These are phyloP conservation scores for Xerocomus potaroensis DNA, from an alignment of 768 basidiomycete species.

Conservation along the genomic window DNA sequence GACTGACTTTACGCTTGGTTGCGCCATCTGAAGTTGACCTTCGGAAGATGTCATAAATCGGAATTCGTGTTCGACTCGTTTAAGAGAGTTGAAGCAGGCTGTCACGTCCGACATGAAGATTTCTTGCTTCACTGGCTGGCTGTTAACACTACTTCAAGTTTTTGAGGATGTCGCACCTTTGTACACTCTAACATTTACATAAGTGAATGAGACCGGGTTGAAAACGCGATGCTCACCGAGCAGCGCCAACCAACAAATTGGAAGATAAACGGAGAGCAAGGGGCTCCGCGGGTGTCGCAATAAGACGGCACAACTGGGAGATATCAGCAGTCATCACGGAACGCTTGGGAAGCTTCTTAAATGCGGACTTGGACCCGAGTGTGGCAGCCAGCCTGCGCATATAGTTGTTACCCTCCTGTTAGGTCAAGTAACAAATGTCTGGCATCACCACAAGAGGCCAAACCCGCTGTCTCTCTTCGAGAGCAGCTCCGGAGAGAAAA, in stretches of 20 bases:
- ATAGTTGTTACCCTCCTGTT: conserved; percentile 6
- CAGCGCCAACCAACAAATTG: conserved; percentile 86
- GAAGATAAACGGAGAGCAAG: conserved; percentile 83
- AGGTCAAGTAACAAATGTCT: background rate
- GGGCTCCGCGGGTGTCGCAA: conserved; percentile 80
- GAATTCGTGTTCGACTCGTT: conserved; percentile 71
- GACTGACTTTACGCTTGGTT: conserved; percentile 58
- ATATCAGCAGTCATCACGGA: conserved; percentile 87
- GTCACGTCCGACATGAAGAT: conserved; percentile 79
- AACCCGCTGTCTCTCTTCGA: conserved; percentile 82
- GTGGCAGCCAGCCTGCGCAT: conserved; percentile 81
- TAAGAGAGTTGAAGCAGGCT: conserved; percentile 69
- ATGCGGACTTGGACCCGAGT: conserved; percentile 80
- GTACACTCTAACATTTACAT: conserved; percentile 41
- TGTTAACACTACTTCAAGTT: background rate
- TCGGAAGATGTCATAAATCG: conserved; percentile 42
- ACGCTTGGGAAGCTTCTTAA: conserved; percentile 77
- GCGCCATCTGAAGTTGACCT: conserved; percentile 65
- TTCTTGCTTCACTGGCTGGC: conserved; percentile 69
- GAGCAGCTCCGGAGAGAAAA: conserved; percentile 80
- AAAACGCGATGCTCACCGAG: conserved; percentile 51
- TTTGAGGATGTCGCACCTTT: conserved; percentile 34
- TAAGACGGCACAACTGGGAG: conserved; percentile 71
- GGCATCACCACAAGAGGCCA: conserved; percentile 73
- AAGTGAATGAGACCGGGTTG: conserved; percentile 2